Base-by-base conservation (phyloP, 1,139 yeast genomes). In the Saccharomycopsis hybrid region DNA sequence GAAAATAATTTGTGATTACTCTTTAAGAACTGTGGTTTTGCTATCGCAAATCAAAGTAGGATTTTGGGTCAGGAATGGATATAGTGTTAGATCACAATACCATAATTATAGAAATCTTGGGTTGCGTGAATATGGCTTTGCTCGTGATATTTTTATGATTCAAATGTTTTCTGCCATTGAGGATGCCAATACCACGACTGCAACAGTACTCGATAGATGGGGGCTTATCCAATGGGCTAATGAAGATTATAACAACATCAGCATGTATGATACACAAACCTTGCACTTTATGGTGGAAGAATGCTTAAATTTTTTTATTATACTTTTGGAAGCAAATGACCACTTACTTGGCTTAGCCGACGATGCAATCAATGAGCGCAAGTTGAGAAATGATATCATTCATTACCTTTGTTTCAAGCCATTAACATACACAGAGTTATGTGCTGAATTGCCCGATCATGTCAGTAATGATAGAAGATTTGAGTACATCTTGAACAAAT, bases 21-120 rank as follows among this genome's bases (percentile, higher is more conserved):
- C 97, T 0, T 66, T 92, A 27, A 73, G 95, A 53, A 84, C 92
- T 0, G 64, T 87, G 33, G 95, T 85, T 0, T 67, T 86, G 25
- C 72, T 83, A 5, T 73, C 90, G 0, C 97, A 92, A 62, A 80
- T 89, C n/a, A 78, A 80, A 44, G 74, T 78, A 1, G 95, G 96
- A 0, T 77, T 84, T 55, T 92, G 97, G 97, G 87, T 92, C 2
- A 76, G 97, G 62, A 92, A 92, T 62, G 90, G 90, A 0, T 76
- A 79, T 55, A 83, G 92, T 43, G 80, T 88, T 9, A 74, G 85
- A 47, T 81, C 82, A 36, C 97, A 92, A 61, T 73, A 85, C 57
- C 84, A 82, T 57, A 80, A 89, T 55, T 92, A 92, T 63, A 77
- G 86, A 42, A 84, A 79, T 54, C 77, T 89, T n/a, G 86, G 89